Conservation (phyloP, 768 basidiomycete genomes). For the Amylocystis lapponica region DNA sequence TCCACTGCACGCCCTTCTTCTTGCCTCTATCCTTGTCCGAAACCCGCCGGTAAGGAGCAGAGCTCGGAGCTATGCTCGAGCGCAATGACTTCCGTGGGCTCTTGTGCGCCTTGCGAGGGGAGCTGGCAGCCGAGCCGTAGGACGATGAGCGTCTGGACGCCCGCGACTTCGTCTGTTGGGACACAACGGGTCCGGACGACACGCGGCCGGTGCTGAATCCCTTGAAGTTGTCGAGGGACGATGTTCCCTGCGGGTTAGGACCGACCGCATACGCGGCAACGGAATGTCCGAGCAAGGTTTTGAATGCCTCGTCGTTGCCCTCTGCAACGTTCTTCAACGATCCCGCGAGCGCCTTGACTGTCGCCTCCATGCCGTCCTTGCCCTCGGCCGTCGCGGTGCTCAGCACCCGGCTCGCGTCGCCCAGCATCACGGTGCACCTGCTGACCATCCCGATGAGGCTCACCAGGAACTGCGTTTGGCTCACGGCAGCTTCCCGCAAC, state of each 20-base stretch:
- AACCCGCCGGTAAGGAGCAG: slow-evolving; percentile 56
- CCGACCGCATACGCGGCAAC: slow-evolving; percentile 51
- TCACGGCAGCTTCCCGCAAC: slow-evolving; percentile 52
- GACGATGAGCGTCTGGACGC: slow-evolving; percentile 41
- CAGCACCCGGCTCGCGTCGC: slow-evolving; percentile 46
- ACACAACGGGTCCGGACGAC: slow-evolving; percentile 43
- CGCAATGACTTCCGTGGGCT: slow-evolving; percentile 66
- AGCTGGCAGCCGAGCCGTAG: slow-evolving; percentile 28
- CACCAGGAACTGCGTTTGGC: slow-evolving; percentile 64
- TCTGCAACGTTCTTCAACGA: slow-evolving; percentile 51
- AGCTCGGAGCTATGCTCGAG: slow-evolving; percentile 42
- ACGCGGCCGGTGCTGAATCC: slow-evolving; percentile 43
- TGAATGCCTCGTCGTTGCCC: slow-evolving; percentile 67
- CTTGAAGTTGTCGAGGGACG: slow-evolving; percentile 42
- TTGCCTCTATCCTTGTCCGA: slow-evolving; percentile 60
- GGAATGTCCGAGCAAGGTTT: slow-evolving; percentile 59
- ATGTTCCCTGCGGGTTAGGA: slow-evolving; percentile 16
- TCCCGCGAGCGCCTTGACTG: slow-evolving; percentile 43
- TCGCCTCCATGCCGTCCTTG: slow-evolving; percentile 30
- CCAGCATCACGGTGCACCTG: slow-evolving; percentile 67
- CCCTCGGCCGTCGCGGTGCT: slow-evolving; percentile 33
- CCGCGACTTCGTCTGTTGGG: slow-evolving; percentile 24
- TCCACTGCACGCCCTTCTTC: slow-evolving; percentile 82
- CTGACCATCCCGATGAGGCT: slow-evolving; percentile 77
- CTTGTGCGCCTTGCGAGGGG: slow-evolving; percentile 34